phyloP scores from a whole-genome alignment of 805 yeast genomes.

The Cephaloascus albidus region DNA sequence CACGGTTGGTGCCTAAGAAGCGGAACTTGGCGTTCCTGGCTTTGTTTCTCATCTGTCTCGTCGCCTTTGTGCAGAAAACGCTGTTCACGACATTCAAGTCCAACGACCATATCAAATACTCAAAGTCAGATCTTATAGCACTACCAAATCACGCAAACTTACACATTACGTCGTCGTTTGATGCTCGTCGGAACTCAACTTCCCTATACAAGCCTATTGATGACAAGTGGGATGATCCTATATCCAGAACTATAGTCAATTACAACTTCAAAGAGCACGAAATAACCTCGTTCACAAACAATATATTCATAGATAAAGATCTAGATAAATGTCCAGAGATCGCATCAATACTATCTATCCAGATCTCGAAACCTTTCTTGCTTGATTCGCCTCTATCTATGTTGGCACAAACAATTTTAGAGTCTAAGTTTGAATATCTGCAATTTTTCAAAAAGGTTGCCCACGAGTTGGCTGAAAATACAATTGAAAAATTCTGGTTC shows the following conservation, averaged over 20 bases:
- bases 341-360: neutral
- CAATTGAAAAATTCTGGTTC: constrained; percentile 5
- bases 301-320: neutral
- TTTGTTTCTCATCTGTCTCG: too few relatives aligned
- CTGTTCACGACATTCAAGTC: too few relatives aligned
- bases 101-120: too few relatives aligned
- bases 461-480: neutral
- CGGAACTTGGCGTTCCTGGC: too few relatives aligned
- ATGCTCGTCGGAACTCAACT: too few relatives aligned
- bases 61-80: too few relatives aligned
- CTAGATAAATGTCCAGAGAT: neutral
- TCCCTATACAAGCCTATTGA: neutral
- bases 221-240: neutral
- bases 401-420: neutral
- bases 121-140: too few relatives aligned
- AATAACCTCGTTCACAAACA: neutral
- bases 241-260: neutral
- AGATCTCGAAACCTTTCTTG: neutral
- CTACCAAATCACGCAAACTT: too few relatives aligned
- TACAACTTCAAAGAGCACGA: neutral
- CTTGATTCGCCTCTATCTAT: neutral
- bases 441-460: neutral
- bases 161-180: too few relatives aligned
- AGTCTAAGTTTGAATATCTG: neutral
- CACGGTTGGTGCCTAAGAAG: too few relatives aligned